Evolutionary conservation across 345 rosid genomes (phyloP).

Genomic region (Chamaenerion angustifolium): DNA sequence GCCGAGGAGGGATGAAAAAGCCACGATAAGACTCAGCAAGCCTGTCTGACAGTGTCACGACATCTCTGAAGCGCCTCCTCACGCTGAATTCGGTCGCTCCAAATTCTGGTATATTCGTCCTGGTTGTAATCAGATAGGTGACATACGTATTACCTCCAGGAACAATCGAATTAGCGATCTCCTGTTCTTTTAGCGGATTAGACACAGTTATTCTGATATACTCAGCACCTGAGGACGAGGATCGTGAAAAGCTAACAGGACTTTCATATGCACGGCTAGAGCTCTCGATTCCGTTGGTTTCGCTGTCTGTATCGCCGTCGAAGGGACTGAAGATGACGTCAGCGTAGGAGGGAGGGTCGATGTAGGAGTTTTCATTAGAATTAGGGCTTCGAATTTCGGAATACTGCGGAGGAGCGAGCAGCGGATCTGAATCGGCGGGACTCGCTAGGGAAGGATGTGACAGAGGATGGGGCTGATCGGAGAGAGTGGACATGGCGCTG

Average conservation of each 20-base stretch:
- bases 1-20: slow-evolving; percentile 74
- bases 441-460: slow-evolving; percentile 21
- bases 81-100: slow-evolving; percentile 59
- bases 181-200: slow-evolving; percentile 77
- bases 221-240: slow-evolving; percentile 48
- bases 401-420: slow-evolving; percentile 34
- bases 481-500: too few relatives aligned
- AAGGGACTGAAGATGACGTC: slow-evolving; percentile 80
- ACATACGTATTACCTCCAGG: slow-evolving; percentile 64
- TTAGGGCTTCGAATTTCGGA: slow-evolving; percentile 25
- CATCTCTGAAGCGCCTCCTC: slow-evolving; percentile 68
- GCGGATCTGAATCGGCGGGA: slow-evolving; percentile 71
- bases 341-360: slow-evolving; percentile 87
- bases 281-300: slow-evolving; percentile 49
- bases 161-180: slow-evolving; percentile 52
- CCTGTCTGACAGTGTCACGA: slow-evolving; percentile 72
- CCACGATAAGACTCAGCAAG: slow-evolving; percentile 77
- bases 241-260: slow-evolving; percentile 30
- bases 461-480: too few relatives aligned
- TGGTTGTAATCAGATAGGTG: slow-evolving; percentile 68
- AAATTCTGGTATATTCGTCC: slow-evolving; percentile 64
- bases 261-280: slow-evolving; percentile 27
- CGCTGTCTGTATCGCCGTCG: slow-evolving; percentile 37
- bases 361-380: slow-evolving; percentile 34
- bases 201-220: slow-evolving; percentile 73